These are phyloP conservation scores for Trametes versicolor DNA, from an alignment of 1,284 basidiomycete species.

Conservation along the genomic window DNA sequence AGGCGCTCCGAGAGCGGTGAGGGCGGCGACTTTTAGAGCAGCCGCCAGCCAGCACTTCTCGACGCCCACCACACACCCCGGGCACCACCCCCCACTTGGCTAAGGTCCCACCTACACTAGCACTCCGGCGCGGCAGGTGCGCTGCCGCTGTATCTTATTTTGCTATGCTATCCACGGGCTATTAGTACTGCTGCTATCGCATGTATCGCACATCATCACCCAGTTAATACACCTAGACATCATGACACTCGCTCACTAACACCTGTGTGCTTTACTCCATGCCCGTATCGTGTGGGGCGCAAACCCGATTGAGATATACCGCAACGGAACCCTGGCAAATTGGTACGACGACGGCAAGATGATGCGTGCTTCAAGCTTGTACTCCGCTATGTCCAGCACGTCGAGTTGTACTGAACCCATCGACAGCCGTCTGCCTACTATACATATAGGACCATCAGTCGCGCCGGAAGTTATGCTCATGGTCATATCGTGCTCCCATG, in stretches of 20 bases:
- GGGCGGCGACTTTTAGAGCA: background rate
- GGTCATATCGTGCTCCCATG: slow-evolving; percentile 18
- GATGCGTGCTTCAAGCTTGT: too few relatives aligned
- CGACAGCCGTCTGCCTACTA: background rate
- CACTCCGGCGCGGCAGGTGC: slow-evolving; percentile 8
- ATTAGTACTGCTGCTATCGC: slow-evolving; percentile 26
- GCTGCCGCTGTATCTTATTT: slow-evolving; percentile 26
- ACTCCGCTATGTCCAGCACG: background rate
- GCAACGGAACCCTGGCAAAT: background rate
- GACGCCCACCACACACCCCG: background rate
- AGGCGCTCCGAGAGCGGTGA: background rate
- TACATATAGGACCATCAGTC: slow-evolving; percentile 1
- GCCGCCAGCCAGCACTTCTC: background rate
- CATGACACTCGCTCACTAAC: background rate
- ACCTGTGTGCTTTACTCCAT: background rate
- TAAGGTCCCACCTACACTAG: background rate
- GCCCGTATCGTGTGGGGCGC: background rate
- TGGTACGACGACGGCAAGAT: too few relatives aligned
- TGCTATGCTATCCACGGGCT: slow-evolving; percentile 31
- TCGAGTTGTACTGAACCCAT: background rate
- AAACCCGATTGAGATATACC: background rate
- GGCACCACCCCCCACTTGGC: background rate
- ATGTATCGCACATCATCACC: slow-evolving; percentile 29
- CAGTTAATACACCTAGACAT: slow-evolving; percentile 26
- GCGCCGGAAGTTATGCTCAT: slow-evolving; percentile 16